Percentiles rank a stretch among this genome's conserved stretches.
These are phyloP conservation scores for Brassica incana DNA, from an alignment of 345 rosid species.

Conservation along the genomic window DNA sequence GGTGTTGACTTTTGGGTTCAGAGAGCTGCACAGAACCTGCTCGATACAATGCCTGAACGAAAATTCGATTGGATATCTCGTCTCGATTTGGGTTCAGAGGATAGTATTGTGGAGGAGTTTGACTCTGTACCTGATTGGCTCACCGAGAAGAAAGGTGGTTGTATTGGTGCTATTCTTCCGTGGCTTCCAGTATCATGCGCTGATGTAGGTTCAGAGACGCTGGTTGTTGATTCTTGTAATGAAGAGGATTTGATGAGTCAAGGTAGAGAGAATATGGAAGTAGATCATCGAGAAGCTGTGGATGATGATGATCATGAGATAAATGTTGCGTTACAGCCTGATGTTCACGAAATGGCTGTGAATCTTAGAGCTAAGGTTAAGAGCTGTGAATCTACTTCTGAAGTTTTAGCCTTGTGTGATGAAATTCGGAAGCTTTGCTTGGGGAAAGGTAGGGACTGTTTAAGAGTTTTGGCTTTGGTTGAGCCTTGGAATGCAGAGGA, in stretches of 20 bases:
- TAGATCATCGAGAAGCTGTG: constrained; percentile 29
- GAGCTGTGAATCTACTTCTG: constrained; percentile 49
- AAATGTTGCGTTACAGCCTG: constrained; percentile 40
- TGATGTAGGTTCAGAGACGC: constrained; percentile 36
- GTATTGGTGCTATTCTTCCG: constrained; percentile 44
- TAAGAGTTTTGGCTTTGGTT: constrained; percentile 52
- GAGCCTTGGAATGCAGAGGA: constrained; percentile 78
- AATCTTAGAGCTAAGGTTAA: constrained; percentile 44
- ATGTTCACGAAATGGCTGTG: constrained; percentile 42
- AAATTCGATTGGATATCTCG: constrained; percentile 44
- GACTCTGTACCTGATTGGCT: constrained; percentile 64
- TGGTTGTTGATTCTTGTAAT: constrained; percentile 36
- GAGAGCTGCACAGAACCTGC: constrained; percentile 67
- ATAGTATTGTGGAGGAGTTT: constrained; percentile 39
- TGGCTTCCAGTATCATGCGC: constrained; percentile 61
- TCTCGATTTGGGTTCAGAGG: constrained; percentile 45
- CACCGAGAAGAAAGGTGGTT: constrained; percentile 30
- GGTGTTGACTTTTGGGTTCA: constrained; percentile 63
- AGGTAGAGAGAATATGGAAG: constrained; percentile 41
- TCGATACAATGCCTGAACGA: constrained; percentile 53
- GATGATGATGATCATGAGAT: constrained; percentile 31
- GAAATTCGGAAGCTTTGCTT: constrained; percentile 56
- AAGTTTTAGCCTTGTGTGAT: constrained; percentile 46
- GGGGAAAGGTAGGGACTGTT: constrained; percentile 42
- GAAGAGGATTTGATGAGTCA: constrained; percentile 34